Percentiles rank a stretch among this genome's conserved stretches.
Conservation (phyloP, 371 early-diverging fungal genomes). For the Actinomortierella ambigua region DNA sequence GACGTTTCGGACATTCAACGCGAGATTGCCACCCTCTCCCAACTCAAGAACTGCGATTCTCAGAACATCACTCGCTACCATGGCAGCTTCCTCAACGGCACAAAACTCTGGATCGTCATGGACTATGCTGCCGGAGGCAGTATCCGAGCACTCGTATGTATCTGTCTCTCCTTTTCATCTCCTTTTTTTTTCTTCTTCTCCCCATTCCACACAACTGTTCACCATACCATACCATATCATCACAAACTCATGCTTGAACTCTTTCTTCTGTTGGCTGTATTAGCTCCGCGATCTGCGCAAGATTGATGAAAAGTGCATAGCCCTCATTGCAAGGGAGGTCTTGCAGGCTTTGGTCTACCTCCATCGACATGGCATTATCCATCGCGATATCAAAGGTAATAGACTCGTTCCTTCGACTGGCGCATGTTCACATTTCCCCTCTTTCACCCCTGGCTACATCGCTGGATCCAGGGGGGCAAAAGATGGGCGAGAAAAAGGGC, state of each 20-base stretch:
- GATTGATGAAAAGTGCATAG: slow-evolving; percentile 87
- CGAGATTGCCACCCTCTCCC: slow-evolving; percentile 91
- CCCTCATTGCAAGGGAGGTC: slow-evolving; percentile 88
- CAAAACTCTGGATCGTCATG: slow-evolving; percentile 98
- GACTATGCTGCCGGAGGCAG: slow-evolving; percentile 97
- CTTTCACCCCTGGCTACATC: no score
- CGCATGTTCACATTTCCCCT: background rate
- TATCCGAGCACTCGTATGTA: slow-evolving; percentile 79
- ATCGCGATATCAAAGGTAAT: slow-evolving; percentile 97
- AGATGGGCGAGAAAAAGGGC: no score
- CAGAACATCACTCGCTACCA: slow-evolving; percentile 94
- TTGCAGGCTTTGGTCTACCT: slow-evolving; percentile 89
- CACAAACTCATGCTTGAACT: background rate
- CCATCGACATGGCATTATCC: slow-evolving; percentile 94
- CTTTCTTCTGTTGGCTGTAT: background rate
- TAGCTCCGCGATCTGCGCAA: slow-evolving; percentile 51
- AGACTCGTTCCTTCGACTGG: background rate
- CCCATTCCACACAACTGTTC: background rate
- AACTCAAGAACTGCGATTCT: slow-evolving; percentile 80
- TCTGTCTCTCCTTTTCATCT: slow-evolving; percentile 3
- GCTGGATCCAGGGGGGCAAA: no score
- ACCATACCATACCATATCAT: background rate
- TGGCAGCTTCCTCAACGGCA: slow-evolving; percentile 88
- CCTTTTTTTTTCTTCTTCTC: background rate
- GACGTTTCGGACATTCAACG: slow-evolving; percentile 95